Conservation (phyloP, 2,329 filamentous ascomycete genomes). For the Curvularia verruculosa region DNA sequence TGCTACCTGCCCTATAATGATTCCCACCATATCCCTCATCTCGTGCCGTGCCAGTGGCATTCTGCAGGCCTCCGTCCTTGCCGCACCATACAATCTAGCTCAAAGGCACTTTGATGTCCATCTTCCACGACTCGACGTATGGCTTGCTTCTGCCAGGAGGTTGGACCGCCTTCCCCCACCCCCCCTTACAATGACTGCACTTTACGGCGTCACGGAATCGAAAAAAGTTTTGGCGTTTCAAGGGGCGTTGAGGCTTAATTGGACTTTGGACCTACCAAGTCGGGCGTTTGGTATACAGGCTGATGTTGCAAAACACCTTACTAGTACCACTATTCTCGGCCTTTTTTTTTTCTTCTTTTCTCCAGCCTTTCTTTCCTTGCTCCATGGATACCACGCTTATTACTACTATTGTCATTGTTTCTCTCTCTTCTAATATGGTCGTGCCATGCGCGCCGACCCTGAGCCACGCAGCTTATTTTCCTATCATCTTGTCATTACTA, state of each 20-base stretch:
- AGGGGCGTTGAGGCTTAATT: constrained; percentile 43
- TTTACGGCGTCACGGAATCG: constrained; percentile 50
- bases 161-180: constrained; percentile 23
- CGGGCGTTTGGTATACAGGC: constrained; percentile 49
- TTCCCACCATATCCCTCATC: constrained; percentile 40
- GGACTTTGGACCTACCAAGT: constrained; percentile 36
- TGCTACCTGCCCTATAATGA: constrained; percentile 39
- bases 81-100: constrained; percentile 37
- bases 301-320: constrained; percentile 44
- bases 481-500: constrained; percentile 30
- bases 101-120: constrained; percentile 27
- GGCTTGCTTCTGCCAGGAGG: constrained; percentile 24
- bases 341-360: background rate
- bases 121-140: constrained; percentile 29
- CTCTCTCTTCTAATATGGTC: constrained; percentile 26
- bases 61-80: constrained; percentile 31
- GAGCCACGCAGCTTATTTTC: constrained; percentile 16
- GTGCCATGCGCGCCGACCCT: constrained; percentile 25
- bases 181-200: constrained; percentile 42
- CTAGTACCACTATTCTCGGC: constrained; percentile 37
- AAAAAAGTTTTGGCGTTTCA: constrained; percentile 50
- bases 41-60: constrained; percentile 41
- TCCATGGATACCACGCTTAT: constrained; percentile 26
- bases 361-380: constrained; percentile 17
- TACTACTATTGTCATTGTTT: too few relatives aligned